These are phyloP conservation scores for Jimgerdemannia lactiflua DNA, from an alignment of 192 early-diverging fungal species.

Conservation along the genomic window DNA sequence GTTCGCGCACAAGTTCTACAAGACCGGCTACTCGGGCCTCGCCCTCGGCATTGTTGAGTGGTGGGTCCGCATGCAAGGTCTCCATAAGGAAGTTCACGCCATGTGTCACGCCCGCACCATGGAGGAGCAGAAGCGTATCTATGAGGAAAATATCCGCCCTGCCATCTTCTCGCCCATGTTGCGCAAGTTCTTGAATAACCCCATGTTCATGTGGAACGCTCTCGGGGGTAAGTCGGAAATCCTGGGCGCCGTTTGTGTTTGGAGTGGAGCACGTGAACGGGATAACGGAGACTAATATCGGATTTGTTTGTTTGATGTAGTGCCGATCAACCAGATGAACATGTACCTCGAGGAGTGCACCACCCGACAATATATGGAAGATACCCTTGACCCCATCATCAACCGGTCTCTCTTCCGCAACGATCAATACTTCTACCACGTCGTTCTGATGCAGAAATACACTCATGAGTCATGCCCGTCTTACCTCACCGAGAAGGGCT, in stretches of 20 bases:
- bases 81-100: conserved; percentile 47
- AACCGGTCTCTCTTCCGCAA: conserved; percentile 52
- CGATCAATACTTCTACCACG: conserved; percentile 88
- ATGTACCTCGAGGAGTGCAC: conserved; percentile 79
- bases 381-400: conserved; percentile 81
- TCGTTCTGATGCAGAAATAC: conserved; percentile 72
- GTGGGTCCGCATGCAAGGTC: conserved; percentile 53
- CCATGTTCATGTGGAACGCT: conserved; percentile 80
- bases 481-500: conserved; percentile 73
- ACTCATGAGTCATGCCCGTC: conserved; percentile 64
- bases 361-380: conserved; percentile 72
- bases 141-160: conserved; percentile 64
- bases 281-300: background rate
- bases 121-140: conserved; percentile 59
- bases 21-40: conserved; percentile 81
- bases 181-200: conserved; percentile 68
- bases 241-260: background rate
- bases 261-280: background rate
- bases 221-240: conserved; percentile 46
- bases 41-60: conserved; percentile 68
- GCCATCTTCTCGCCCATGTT: conserved; percentile 60
- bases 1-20: conserved; percentile 66
- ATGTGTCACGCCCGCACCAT: conserved; percentile 53
- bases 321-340: conserved; percentile 84
- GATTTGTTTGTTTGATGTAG: conserved; percentile 15